Base-by-base conservation (phyloP, 805 yeast genomes). In the Hanseniaspora meyeri region DNA sequence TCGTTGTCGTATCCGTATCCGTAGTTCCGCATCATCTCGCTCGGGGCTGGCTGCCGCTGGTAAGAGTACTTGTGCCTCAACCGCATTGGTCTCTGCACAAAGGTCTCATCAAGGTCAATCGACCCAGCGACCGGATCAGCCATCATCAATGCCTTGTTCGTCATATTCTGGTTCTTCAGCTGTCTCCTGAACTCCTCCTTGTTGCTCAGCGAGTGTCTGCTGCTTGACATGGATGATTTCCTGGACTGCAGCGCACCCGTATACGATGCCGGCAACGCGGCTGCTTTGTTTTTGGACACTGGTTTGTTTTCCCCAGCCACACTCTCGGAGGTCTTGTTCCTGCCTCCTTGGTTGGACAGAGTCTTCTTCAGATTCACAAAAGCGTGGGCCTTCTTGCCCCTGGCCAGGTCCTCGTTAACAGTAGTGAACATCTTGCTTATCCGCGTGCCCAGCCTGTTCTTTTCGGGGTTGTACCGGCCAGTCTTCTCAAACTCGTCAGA, bases 401-500 rank as follows among this genome's bases (percentile, higher is more conserved):
- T 48, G 19, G 32, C 11, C 27, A 24, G 9, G 10, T 48, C 39
- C 3, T 48, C 43, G 16, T 48, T 48, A 12, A 20, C 24, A 39
- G 45, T 3, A 0, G 70, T 65, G 0, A 72, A 50, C 0, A 65
- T 72, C 55, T 64, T 65, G 48, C 65, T 71, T 37, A 73, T 51
- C 14, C 63, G 58, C 7, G 72, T 66, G 3, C 75, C 73, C 16
- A 72, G 59, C 38, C 63, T 68, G 52, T 69, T 65, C 6, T 67
- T 69, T 37, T 66, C 59, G 0, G 70, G 73, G 51, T 68, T 68
- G 48, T 68, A 67, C 16, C 66, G 63, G 17, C 66, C 68, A 6
- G 61, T 48, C 32, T 39, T 16, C n/a, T 53, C 57, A 39, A 38
- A 52, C 14, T 52, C 53, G 1, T 60, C 61, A 56, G 64, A 67